Evolutionary conservation across 2,329 filamentous ascomycete species (phyloP).

Genomic region (Talaromyces sp.): DNA sequence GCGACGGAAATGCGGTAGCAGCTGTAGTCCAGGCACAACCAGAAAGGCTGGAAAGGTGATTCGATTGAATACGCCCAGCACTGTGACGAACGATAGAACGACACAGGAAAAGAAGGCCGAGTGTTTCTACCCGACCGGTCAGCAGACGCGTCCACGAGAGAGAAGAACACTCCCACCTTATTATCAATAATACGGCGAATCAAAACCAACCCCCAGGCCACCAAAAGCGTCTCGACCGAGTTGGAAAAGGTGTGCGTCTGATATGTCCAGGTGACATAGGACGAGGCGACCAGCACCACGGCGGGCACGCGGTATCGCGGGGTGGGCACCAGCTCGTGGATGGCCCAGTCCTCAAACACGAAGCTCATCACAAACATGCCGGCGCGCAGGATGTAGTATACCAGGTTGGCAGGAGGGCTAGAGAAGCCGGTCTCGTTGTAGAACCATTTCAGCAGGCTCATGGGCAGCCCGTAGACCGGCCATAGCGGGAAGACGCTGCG

Average conservation of each 20-base stretch:
- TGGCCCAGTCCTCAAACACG: conserved; percentile 94
- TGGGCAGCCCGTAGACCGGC: conserved; percentile 89
- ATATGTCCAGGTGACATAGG: conserved; percentile 98
- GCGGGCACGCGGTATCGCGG: conserved; percentile 66
- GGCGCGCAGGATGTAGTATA: conserved; percentile 83
- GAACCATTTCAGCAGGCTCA: conserved; percentile 87
- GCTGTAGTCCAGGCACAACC: conserved; percentile 71
- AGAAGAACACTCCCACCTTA: conserved; percentile 49
- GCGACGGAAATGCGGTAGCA: conserved; percentile 78
- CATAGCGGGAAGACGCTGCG: conserved; percentile 60
- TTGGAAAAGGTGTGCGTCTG: conserved; percentile 99
- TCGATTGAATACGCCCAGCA: conserved; percentile 89
- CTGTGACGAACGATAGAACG: conserved; percentile 71
- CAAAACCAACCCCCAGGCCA: conserved; percentile 88
- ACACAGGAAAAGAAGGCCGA: conserved; percentile 71
- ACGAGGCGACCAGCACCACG: conserved; percentile 82
- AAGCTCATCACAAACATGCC: conserved; percentile 96
- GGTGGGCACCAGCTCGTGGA: conserved; percentile 81
- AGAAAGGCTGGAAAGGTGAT: conserved; percentile 96
- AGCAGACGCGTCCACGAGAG: neutral
- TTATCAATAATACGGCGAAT: conserved; percentile 78
- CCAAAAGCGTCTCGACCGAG: conserved; percentile 86
- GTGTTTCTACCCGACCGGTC: conserved; percentile 50
- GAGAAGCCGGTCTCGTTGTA: conserved; percentile 79
- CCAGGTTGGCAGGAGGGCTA: conserved; percentile 68